Base-by-base conservation (phyloP, 768 basidiomycete species). In the Mycena floridula region DNA sequence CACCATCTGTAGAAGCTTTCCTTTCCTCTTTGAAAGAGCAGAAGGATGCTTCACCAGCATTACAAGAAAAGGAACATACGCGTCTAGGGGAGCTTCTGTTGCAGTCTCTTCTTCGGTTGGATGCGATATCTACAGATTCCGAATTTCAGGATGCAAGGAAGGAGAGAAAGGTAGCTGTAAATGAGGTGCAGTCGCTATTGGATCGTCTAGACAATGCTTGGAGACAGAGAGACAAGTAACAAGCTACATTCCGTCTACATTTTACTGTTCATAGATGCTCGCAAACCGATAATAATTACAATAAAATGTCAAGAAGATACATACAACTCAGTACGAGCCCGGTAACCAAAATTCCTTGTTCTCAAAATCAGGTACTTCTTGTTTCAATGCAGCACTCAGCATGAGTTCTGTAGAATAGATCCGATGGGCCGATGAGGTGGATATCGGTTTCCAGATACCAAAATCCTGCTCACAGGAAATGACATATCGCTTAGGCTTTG, bases 81-180 rank as follows among this genome's bases (percentile, higher is more conserved):
- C 69, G 88, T 15, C 66, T 98, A 42, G 81, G 77, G 21, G 95
- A 97, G 64, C 64, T 89, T 45, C 73, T 98, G 21, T 72, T 96
- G 21, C 93, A 96, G 59, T 74, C 81, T n/a, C 70, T 98, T 22
- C 74, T 98, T 16, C 79, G 88, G 40, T 68, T 98, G 25, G 95
- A 98, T 55, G 87, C 85, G 40, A 72, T 96, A 54, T 65, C 69
- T 30, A 72, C 90, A 16, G 85, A 89, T 37, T 68, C 70, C 27
- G 75, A 79, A 40, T 96, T 91, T 87, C 73, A 76, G 7, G 72
- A 81, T 4, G 93, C 92, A 12, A 74, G 94, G 55, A 69, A 68
- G 51, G 79, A 86, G 59, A 72, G 94, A 49, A 96, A 95, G 64
- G 79, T 75, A 25, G 94, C 89, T 1, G 93, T 98, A 40, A 82